These are phyloP conservation scores for Trichosporon sp. DNA, from an alignment of 1,284 basidiomycete species.

Conservation along the genomic window DNA sequence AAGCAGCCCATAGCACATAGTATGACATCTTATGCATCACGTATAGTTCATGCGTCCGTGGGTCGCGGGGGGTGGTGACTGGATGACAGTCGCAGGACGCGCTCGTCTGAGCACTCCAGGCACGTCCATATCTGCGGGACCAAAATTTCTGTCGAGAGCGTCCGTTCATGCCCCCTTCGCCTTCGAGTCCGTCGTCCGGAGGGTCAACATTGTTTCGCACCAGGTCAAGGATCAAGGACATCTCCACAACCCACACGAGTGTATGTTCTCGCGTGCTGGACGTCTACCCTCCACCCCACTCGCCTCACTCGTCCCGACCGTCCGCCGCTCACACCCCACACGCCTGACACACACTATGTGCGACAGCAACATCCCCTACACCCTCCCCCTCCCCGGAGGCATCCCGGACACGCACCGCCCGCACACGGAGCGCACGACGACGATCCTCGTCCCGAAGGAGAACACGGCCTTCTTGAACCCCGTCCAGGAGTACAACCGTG, in stretches of 20 bases:
- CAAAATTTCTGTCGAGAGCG: too few species aligned
- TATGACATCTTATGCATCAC: slow-evolving; percentile 18
- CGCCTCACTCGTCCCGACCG: neutral
- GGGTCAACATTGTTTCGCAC: neutral
- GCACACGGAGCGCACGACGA: slow-evolving; percentile 81
- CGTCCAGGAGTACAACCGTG: slow-evolving; percentile 97
- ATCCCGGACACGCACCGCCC: slow-evolving; percentile 75
- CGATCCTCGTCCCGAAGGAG: slow-evolving; percentile 73
- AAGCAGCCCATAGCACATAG: neutral
- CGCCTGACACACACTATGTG: slow-evolving; percentile 25
- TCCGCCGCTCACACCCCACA: neutral
- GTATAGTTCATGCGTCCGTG: too few species aligned
- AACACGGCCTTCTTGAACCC: slow-evolving; percentile 94
- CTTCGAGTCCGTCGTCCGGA: too few species aligned
- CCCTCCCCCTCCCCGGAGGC: slow-evolving; percentile 44
- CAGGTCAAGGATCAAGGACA: neutral
- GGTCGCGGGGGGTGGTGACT: too few species aligned
- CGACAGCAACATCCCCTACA: slow-evolving; percentile 37
- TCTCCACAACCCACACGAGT: neutral
- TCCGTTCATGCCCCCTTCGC: too few species aligned
- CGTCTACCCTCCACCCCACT: neutral
- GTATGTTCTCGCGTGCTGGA: neutral
- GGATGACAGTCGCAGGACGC: too few species aligned
- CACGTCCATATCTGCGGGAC: too few species aligned
- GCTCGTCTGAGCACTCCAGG: too few species aligned